Conservation (phyloP, 768 basidiomycete species). For the Pleurotus djamor region DNA sequence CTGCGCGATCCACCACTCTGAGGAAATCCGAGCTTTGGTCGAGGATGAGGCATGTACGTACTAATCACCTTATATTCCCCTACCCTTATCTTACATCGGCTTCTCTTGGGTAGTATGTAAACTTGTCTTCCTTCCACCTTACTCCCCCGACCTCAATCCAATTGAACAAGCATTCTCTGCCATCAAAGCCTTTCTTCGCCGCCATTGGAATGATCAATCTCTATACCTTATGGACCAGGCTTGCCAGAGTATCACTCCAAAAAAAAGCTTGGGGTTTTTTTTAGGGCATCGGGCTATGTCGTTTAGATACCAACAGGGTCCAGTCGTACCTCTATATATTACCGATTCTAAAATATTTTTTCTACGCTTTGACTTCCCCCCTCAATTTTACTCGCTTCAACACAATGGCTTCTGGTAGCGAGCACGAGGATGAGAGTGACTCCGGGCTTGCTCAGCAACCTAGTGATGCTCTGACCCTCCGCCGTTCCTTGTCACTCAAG, state of each 20-base stretch:
- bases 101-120: neutral
- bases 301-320: constrained; percentile 2
- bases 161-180: constrained; percentile 28
- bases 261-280: constrained; percentile 13
- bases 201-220: constrained; percentile 3
- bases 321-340: too few species aligned
- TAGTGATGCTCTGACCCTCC: neutral
- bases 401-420: neutral
- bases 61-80: neutral
- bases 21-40: constrained; percentile 25
- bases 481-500: neutral
- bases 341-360: too few species aligned
- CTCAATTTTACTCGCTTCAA: too few species aligned
- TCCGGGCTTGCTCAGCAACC: neutral
- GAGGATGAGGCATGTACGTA: constrained; percentile 20
- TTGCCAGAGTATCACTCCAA: constrained; percentile 11
- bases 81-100: neutral
- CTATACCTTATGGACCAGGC: constrained; percentile 7
- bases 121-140: constrained; percentile 24
- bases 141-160: constrained; percentile 31
- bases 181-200: constrained; percentile 22
- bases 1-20: constrained; percentile 34
- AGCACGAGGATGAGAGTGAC: neutral
- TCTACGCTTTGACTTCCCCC: too few species aligned
- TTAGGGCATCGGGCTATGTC: constrained; percentile 12